Evolutionary conservation across 2,329 filamentous ascomycete species (phyloP), one percentile per base, ranked within the genome.

Genomic region (Aspergillus versicolor): DNA sequence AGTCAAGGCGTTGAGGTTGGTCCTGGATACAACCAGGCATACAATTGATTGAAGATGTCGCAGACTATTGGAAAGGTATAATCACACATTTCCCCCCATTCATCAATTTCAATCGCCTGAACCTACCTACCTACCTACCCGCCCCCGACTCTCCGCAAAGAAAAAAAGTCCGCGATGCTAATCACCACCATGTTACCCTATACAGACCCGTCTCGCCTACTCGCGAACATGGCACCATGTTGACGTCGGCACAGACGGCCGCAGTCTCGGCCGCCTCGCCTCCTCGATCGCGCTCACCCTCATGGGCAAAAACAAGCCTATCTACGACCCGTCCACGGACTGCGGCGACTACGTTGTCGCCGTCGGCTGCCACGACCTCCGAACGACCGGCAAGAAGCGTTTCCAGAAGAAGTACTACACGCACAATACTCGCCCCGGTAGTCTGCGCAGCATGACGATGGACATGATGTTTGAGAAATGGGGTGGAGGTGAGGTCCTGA

Each of bases 301-400:
- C 52, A 97, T 97, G 92, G 94, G 94, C 79, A 99, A 99, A 82
- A 89, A 99, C 84, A 99, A 99, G 80, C 94, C 94, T 21, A 96
- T 94, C 75, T 99, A 87, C 80, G 91, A 97, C 78, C 94, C 94
- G 1, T 96, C 92, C 21, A 97, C 92, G 60, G 94, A 99, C 82
- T 97, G 94, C 82, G 94, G 94, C 67, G 94, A 99, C 85, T 99
- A 99, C 76, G 92, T 99, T 12, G 93, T 99, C 1, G 92, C 94
- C 51, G 91, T 91, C 38, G 88, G 92, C 74, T 97, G 94, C 81
- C 84, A 89, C 41, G 87, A 93, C 47, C 82, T 99, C 49, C 87
- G 92, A 79, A 88, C 87, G 1, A 97, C 94, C 7, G 94, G 94
- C 65, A 90, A 90, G 74, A 99, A 99, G 81, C 89, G 87, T 74